A percentile compares a stretch with the other conserved stretches of the same genome.
phyloP scores from a whole-genome alignment of 2,329 filamentous ascomycete species.

The Aureobasidium sp. region DNA sequence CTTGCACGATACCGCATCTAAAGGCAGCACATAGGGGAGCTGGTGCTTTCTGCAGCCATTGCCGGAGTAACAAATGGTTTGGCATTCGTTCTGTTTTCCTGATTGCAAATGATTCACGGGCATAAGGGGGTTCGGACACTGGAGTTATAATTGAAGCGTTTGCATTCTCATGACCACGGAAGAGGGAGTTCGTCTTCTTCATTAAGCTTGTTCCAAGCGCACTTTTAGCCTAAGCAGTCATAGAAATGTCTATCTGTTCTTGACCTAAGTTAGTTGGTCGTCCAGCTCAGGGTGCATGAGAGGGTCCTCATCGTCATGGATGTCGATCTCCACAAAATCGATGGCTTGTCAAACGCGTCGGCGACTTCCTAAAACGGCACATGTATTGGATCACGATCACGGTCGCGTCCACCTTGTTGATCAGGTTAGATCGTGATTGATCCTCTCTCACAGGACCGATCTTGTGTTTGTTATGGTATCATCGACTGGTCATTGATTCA shows the following conservation, averaged over 20 bases:
- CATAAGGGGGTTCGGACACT: not conserved
- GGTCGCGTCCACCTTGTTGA: not conserved
- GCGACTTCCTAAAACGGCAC: not conserved
- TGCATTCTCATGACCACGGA: not conserved
- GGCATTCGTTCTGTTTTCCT: not conserved
- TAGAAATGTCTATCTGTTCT: not conserved
- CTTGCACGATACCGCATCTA: conserved; percentile 6
- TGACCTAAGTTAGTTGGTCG: not conserved
- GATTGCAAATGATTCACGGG: not conserved
- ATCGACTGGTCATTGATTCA: not conserved
- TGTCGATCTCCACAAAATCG: not conserved
- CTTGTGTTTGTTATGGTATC: not conserved
- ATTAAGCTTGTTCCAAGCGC: not conserved
- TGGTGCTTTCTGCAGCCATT: not conserved
- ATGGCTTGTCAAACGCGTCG: not conserved
- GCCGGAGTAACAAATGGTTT: not conserved
- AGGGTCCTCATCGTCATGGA: not conserved
- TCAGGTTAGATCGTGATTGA: not conserved
- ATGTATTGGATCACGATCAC: not conserved
- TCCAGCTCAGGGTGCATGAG: not conserved
- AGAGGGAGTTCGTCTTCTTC: not conserved
- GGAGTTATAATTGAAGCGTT: not conserved
- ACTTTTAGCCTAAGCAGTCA: not conserved
- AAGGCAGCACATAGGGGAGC: not conserved
- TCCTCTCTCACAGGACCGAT: not conserved